phyloP scores from a whole-genome alignment of 306 rosid genomes.

The Boehmeria nivea region DNA sequence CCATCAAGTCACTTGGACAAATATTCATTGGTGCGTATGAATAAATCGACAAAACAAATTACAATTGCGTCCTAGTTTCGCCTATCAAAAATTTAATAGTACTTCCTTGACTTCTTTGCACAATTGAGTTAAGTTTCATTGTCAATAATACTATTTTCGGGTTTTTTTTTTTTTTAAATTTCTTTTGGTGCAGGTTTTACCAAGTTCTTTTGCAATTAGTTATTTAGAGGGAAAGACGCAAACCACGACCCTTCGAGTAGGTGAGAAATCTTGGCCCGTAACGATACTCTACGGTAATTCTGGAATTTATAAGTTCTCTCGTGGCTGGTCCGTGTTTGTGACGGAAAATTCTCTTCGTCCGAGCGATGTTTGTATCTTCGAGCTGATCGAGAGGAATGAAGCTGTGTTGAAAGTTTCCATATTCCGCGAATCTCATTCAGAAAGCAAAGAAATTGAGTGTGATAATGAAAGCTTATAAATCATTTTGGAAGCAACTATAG shows the following conservation, averaged over 20 bases:
- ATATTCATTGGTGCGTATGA: too few species aligned
- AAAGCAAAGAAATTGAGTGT: too few species aligned
- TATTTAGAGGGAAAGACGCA: neutral
- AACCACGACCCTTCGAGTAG: neutral
- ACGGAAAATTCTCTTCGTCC: slow-evolving; percentile 2
- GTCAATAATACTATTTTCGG: neutral
- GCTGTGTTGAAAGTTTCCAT: neutral
- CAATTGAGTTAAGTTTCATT: too few species aligned
- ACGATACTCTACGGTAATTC: neutral
- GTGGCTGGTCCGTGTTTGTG: neutral
- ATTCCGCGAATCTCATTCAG: neutral
- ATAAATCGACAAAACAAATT: neutral
- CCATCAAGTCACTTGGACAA: neutral
- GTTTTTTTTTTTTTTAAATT: neutral
- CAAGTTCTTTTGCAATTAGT: slow-evolving; percentile 5
- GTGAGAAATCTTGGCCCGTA: neutral
- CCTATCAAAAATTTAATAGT: too few species aligned
- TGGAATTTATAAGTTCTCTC: neutral
- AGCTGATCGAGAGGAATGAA: neutral
- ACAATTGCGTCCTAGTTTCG: too few species aligned
- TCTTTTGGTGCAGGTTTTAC: slow-evolving; percentile 9
- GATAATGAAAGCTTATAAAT: too few species aligned
- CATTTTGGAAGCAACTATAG: too few species aligned
- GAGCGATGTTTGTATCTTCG: slow-evolving; percentile 4
- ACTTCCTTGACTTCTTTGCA: too few species aligned